Base-by-base conservation (phyloP, 1,284 basidiomycete genomes). In the Abortiporus biennis region DNA sequence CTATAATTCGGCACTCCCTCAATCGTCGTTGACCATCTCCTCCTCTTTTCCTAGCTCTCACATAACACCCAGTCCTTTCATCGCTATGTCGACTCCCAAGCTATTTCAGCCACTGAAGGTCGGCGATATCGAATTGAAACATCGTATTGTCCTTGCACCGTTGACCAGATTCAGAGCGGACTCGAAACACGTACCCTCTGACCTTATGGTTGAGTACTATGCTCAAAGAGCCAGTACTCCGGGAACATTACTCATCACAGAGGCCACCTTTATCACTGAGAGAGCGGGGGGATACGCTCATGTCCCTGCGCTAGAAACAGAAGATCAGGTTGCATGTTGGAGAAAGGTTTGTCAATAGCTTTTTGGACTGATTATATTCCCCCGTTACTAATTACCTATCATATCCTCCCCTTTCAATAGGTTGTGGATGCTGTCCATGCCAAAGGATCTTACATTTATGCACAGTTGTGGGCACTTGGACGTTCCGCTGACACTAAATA, bases 111-210 rank as follows among this genome's bases (percentile, higher is more conserved):
- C 76, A 8, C 50, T 68, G 40, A 54, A 59, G 33, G 55, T 77
- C 30, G 74, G 75, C n/a, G 46, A 54, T 9, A 31, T 67, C 39
- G 48, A 51, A 6, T 64, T 77, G 31, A 42, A 59, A 35, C 69
- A 75, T 47, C 65, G 74, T 9, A 54, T 76, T 30, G 71, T 69
- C 4, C 55, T 76, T 36, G 71, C 72, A 1, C 74, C 74, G 2
- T 52, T 75, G 42, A 76, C 75, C 5, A 55, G 66, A 37, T 52
- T 49, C 49, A 59, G 67, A 22, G 66, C 65, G 8, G 52, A 58
- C 43, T 44, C 40, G 5, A 36, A 48, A 12, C 56, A 63, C 33
- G 56, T 56, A 11, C 63, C 42, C 8, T 43, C 43, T 9, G 57
- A 62, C 16, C 47, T 66, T 9, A 61, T 57, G 13, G 57, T 59